Evolutionary conservation across 768 basidiomycete genomes (phyloP).

Genomic region (Xanthoconium stramineum): DNA sequence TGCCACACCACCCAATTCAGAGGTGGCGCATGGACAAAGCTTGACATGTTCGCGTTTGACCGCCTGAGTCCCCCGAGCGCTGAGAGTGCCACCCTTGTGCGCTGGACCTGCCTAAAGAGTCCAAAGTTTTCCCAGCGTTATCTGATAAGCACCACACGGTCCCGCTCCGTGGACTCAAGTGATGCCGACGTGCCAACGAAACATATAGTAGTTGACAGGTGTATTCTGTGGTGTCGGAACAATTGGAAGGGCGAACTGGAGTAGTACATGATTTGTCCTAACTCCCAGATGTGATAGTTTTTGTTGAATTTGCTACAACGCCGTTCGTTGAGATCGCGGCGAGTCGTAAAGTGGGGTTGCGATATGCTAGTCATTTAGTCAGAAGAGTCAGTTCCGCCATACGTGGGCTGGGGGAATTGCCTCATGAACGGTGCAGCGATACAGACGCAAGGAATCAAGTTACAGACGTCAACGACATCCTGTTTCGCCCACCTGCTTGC

Average conservation of each 20-base stretch:
- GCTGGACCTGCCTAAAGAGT: no score
- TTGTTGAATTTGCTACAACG: no score
- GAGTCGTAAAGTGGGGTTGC: background rate
- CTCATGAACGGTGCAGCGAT: conserved; percentile 5
- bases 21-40: no score
- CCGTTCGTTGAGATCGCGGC: background rate
- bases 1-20: no score
- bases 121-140: no score
- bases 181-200: no score
- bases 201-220: no score
- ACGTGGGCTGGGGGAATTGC: conserved; percentile 5
- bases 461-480: background rate
- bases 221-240: background rate
- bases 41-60: no score
- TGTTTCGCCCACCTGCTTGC: conserved; percentile 22
- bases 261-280: background rate
- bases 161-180: no score
- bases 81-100: no score
- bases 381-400: conserved; percentile 9
- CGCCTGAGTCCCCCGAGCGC: no score
- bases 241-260: background rate
- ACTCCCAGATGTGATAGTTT: background rate
- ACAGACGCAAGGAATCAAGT: background rate
- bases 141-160: no score
- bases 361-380: background rate